phyloP scores from a whole-genome alignment of 306 rosid species.

The Castanea sativa region DNA sequence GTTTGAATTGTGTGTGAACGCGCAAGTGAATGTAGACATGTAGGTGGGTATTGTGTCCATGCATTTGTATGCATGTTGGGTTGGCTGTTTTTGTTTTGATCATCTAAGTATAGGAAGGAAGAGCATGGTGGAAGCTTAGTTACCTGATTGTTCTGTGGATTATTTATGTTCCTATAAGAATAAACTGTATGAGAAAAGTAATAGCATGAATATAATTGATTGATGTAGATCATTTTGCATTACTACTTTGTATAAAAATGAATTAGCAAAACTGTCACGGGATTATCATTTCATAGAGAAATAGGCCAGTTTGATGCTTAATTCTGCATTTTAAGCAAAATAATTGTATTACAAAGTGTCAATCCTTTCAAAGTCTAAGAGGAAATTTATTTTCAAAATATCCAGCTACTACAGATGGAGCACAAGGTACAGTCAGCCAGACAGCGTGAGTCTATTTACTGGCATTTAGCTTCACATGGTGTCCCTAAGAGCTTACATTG shows the following conservation, averaged over 20 bases:
- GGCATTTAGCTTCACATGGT: constrained; percentile 93
- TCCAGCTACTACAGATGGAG: constrained; percentile 81
- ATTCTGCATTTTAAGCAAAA: background rate
- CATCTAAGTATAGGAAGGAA: background rate
- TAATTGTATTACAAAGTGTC: background rate
- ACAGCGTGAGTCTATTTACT: constrained; percentile 68
- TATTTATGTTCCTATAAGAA: background rate
- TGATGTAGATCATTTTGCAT: background rate
- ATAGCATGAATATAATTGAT: background rate
- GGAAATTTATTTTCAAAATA: constrained; percentile 18
- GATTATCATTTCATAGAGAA: background rate
- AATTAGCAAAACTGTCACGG: background rate
- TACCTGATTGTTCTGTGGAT: background rate
- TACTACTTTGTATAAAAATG: background rate
- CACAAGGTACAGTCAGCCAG: constrained; percentile 66
- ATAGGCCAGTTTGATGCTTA: background rate
- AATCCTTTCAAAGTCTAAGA: constrained; percentile 6
- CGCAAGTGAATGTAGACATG: background rate
- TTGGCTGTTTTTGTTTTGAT: background rate
- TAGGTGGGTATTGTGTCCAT: background rate
- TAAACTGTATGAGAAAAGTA: background rate
- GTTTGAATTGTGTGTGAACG: background rate
- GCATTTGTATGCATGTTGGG: background rate
- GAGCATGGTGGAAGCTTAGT: too few species aligned
- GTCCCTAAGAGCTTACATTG: constrained; percentile 79